A percentile compares a stretch with the other conserved stretches of the same genome.
Conservation (phyloP, 129 eudicot species). For the Lonicera japonica region DNA sequence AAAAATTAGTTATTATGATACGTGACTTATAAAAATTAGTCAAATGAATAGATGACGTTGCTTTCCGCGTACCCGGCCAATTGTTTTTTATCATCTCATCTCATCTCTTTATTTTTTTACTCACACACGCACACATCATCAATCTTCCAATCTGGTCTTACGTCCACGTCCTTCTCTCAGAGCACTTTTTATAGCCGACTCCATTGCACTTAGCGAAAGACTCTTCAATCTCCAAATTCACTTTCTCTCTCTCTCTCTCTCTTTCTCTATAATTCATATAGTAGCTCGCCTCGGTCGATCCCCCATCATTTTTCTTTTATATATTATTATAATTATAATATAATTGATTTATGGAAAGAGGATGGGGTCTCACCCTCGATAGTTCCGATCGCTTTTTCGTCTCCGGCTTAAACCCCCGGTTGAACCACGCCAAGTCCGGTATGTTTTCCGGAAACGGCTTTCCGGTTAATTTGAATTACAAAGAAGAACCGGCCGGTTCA, state of each 20-base stretch:
- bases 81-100: too few species aligned
- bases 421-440: constrained; percentile 10
- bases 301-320: background rate
- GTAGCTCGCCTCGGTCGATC: too few species aligned
- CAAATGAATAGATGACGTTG: too few species aligned
- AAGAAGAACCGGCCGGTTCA: constrained; percentile 2
- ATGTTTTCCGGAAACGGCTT: constrained; percentile 26
- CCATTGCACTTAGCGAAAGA: constrained; percentile 38
- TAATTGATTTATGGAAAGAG: constrained; percentile 47
- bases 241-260: constrained; percentile 6
- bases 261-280: background rate
- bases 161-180: background rate
- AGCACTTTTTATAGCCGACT: constrained; percentile 33
- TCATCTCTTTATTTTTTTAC: background rate
- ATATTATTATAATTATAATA: too few species aligned
- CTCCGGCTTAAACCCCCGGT: constrained; percentile 29
- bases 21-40: too few species aligned
- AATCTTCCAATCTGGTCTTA: constrained; percentile 3
- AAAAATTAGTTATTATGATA: too few species aligned
- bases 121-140: background rate
- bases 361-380: constrained; percentile 42
- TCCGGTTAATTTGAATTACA: constrained; percentile 18
- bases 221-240: constrained; percentile 22
- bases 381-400: constrained; percentile 38
- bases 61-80: too few species aligned